Evolutionary conservation across 352 stramenopile genomes (phyloP), one percentile per base, ranked within the genome.

Genomic region (Globisporangium abappressorium): DNA sequence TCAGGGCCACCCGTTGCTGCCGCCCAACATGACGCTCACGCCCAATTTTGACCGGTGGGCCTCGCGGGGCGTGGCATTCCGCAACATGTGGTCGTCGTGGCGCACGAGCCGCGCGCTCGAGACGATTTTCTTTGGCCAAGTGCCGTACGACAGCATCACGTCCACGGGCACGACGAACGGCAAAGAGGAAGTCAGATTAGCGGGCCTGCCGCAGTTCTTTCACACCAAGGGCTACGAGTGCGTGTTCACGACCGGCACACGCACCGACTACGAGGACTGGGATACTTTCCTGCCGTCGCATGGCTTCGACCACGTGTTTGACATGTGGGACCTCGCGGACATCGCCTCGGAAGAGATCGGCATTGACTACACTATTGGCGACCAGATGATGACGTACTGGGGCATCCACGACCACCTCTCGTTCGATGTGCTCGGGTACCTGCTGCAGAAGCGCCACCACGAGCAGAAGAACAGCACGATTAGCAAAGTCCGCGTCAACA

Each of bases 31-130:
- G 43, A 83, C 80, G 58, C 61, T 92, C 1, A 92, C 84, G 22
- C 81, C 84, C 1, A 72, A 88, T 6, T 92, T 92, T 47, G 84
- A 92, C 41, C 24, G 67, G 47, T 92, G 81, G 81, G 78, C 81
- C 2, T 69, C 70, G 36, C 73, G 77, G 0, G 80, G 80, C 34
- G 72, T 92, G 14, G 80, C 59, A 7, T 75, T 92, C 43, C 67
- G 74, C 41, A 92, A 85, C 62, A 71, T 90, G 57, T 92, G 84
- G 84, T 90, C 84, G 1, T 81, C 73, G 0, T 89, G 75, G 78
- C 78, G 76, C n/a, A 92, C 84, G 54, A 92, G 84, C 66, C 84
- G 84, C 5, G 87, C 84, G 7, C 61, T 92, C 12, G 84, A 92
- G 69, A 77, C 74, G 12, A 78, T 90, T 20, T 61, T 92, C 3